These are phyloP conservation scores for Cymbopogon citratus DNA, from an alignment of 176 grass and related monocot genomes.

Conservation along the genomic window DNA sequence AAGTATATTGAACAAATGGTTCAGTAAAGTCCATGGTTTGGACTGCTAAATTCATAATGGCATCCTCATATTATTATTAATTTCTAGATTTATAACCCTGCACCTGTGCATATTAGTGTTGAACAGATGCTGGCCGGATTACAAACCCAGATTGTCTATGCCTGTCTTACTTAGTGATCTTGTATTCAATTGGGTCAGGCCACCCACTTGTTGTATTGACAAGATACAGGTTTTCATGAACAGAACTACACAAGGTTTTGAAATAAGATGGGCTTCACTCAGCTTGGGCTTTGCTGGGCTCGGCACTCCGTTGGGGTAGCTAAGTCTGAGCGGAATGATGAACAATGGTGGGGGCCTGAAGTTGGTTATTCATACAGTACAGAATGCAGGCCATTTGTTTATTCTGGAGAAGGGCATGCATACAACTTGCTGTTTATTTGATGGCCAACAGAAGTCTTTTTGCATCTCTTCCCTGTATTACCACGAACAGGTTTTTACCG, in stretches of 20 bases:
- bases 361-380: no score
- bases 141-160: not conserved
- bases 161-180: not conserved
- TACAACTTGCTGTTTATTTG: not conserved
- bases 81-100: no score
- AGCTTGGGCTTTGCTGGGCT: not conserved
- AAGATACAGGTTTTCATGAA: no score
- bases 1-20: not conserved
- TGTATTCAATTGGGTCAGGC: not conserved
- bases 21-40: not conserved
- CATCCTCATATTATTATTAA: not conserved
- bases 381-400: not conserved
- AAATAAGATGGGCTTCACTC: not conserved
- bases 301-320: not conserved
- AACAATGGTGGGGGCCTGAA: not conserved
- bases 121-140: not conserved
- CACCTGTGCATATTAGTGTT: no score
- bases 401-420: not conserved
- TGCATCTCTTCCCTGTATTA: not conserved
- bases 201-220: not conserved
- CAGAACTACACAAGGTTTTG: no score
- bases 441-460: not conserved
- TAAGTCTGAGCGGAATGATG: not conserved
- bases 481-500: not conserved
- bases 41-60: not conserved